Base-by-base conservation (phyloP, 176 grass and related monocot species). In the Phragmites australis region DNA sequence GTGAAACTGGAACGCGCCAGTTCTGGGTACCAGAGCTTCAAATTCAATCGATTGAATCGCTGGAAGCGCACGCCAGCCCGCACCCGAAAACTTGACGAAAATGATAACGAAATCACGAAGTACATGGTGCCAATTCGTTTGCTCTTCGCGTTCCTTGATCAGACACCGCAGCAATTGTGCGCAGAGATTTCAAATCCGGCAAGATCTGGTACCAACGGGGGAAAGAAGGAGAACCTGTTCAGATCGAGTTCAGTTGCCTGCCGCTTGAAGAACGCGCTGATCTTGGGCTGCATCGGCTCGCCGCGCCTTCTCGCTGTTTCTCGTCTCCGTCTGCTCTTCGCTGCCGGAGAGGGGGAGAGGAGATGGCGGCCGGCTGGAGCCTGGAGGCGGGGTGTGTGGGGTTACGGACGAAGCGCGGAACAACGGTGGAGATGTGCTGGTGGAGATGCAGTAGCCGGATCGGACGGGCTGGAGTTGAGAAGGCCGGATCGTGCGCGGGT, bases 201-300 rank as follows among this genome's bases (percentile, higher is more conserved):
- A 21, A 52, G 25, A 64, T 82, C 54, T 34, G 30, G 43, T 50
- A 21, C 10, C 50, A 26, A 30, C 9, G 17, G 22, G 32, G 23
- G 6, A 19, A 9, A n/a, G n/a, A 10, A 29, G 37, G 74, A 39
- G 27, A 43, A 91, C 89, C 80, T 84, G 40, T 44, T 80, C 19
- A 44, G 25, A 70, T 69, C 67, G 6, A 71, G 19, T 13, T 47
- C 68, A 1, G 66, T 19, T 8, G 39, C 68, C 66, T 81, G 81
- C 13, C 64, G 76, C 80, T 84, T 89, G 86, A 94, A 94, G 87
- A 93, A 93, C 29, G 84, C 61, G 30, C 85, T 93, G 65, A 93
- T 90, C 87, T 93, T 93, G 18, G 84, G 49, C 73, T 93, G 91
- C 87, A 83, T 89, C 76, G 4, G 23, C 41, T 75, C 61, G 19